These are phyloP conservation scores for Lactarius sanguifluus DNA, from an alignment of 768 basidiomycete genomes.

Conservation along the genomic window DNA sequence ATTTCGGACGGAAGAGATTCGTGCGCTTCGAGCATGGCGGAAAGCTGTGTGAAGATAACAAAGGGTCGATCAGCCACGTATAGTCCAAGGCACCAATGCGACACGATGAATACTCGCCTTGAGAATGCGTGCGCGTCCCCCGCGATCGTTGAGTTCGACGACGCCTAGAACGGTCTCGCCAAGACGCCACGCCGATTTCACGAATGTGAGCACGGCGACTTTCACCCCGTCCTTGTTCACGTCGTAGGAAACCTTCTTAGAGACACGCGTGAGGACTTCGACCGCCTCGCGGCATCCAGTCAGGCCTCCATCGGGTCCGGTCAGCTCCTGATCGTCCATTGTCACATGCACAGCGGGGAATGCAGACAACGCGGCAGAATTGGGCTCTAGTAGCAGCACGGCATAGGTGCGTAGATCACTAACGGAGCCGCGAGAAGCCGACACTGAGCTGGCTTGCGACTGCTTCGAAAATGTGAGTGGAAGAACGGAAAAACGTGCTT, in stretches of 20 bases:
- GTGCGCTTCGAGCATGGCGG: slow-evolving; percentile 86
- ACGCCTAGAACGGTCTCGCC: slow-evolving; percentile 92
- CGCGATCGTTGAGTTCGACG: slow-evolving; percentile 78
- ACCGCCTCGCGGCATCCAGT: slow-evolving; percentile 81
- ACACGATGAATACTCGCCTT: slow-evolving; percentile 50
- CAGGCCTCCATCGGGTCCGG: slow-evolving; percentile 47
- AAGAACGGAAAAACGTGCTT: slow-evolving; percentile 3
- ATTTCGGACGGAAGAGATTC: slow-evolving; percentile 73
- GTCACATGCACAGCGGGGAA: slow-evolving; percentile 10
- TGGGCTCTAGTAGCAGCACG: slow-evolving; percentile 23
- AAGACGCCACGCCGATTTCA: slow-evolving; percentile 86
- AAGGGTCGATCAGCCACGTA: slow-evolving; percentile 1
- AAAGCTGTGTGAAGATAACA: slow-evolving; percentile 53
- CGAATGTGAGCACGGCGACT: slow-evolving; percentile 89
- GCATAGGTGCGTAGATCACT: slow-evolving; percentile 26
- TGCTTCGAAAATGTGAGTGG: slow-evolving; percentile 11
- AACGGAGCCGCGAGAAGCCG: slow-evolving; percentile 18
- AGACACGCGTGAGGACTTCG: slow-evolving; percentile 85
- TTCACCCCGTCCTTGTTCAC: slow-evolving; percentile 90
- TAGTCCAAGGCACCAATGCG: not conserved
- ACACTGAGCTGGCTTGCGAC: not conserved
- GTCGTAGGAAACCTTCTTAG: slow-evolving; percentile 93
- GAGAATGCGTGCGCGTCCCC: slow-evolving; percentile 71
- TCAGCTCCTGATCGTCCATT: slow-evolving; percentile 32
- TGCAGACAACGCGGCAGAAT: slow-evolving; percentile 14